A percentile compares a stretch with the other conserved stretches of the same genome.
phyloP scores from a whole-genome alignment of 2,329 filamentous ascomycete species.

The Xylariaceae sp. region DNA sequence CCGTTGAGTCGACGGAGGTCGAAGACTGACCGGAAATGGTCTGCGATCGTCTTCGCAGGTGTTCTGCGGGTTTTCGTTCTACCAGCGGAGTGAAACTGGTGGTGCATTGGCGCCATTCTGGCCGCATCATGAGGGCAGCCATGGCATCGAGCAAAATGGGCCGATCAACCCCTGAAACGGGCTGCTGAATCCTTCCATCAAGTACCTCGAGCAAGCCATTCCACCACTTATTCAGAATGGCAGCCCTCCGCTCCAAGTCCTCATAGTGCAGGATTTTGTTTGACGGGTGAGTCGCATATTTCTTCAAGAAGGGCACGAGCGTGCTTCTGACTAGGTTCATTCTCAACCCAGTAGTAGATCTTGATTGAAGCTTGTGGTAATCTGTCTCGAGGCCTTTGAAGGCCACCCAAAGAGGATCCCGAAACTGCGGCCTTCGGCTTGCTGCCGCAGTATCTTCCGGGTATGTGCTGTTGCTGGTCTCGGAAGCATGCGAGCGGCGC shows the following conservation, averaged over 20 bases:
- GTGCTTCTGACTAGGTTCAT: constrained; percentile 73
- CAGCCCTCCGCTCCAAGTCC: constrained; percentile 78
- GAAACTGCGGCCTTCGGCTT: constrained; percentile 32
- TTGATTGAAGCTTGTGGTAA: constrained; percentile 64
- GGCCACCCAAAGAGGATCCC: constrained; percentile 57
- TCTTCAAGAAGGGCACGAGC: constrained; percentile 76
- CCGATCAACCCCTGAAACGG: constrained; percentile 81
- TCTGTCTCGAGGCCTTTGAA: constrained; percentile 59
- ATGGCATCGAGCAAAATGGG: constrained; percentile 78
- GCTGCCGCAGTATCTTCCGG: constrained; percentile 30
- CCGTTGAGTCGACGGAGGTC: constrained; percentile 66
- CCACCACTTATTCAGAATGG: constrained; percentile 92
- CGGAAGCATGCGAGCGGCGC: constrained; percentile 37
- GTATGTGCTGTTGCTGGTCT: constrained; percentile 37
- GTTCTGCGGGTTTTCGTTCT: constrained; percentile 55
- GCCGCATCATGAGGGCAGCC: constrained; percentile 81
- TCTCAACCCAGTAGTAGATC: constrained; percentile 69
- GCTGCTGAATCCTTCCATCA: constrained; percentile 64
- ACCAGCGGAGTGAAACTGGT: constrained; percentile 66
- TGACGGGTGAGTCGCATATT: constrained; percentile 69
- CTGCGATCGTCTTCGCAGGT: constrained; percentile 47
- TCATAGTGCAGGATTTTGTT: constrained; percentile 69
- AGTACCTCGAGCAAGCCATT: constrained; percentile 78
- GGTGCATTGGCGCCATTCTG: constrained; percentile 81
- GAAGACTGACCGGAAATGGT: constrained; percentile 62